Evolutionary conservation across 2,329 filamentous ascomycete species (phyloP).

Genomic region (Cordyceps cateniannulata): DNA sequence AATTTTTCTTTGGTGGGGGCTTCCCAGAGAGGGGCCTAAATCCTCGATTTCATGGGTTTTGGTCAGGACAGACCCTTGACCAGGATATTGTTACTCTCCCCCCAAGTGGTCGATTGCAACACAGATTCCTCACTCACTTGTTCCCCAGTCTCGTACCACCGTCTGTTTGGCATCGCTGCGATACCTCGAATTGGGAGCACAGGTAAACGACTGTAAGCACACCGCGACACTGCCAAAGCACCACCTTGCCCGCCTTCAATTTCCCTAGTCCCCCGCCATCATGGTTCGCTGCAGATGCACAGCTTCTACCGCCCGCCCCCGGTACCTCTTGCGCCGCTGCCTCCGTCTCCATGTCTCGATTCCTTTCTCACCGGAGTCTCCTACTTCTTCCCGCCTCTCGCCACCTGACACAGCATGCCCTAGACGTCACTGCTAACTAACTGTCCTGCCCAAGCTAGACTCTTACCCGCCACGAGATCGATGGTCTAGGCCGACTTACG

Average conservation of each 20-base stretch:
- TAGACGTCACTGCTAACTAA: neutral
- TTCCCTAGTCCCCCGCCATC: slow-evolving; percentile 1
- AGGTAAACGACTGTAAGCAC: slow-evolving; percentile 5
- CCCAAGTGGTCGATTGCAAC: neutral
- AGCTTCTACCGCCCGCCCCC: neutral
- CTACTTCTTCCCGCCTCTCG: neutral
- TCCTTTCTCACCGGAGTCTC: neutral
- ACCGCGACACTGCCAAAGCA: neutral
- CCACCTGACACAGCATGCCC: neutral
- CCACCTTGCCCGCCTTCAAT: neutral
- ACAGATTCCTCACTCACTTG: neutral
- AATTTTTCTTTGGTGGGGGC: slow-evolving; percentile 12
- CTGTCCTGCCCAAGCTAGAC: neutral
- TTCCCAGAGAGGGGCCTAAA: slow-evolving; percentile 9
- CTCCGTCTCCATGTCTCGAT: neutral
- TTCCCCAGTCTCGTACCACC: neutral
- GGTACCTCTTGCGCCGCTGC: neutral
- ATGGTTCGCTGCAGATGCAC: neutral
- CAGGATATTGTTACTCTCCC: neutral
- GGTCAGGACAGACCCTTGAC: slow-evolving; percentile 4
- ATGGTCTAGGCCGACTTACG: slow-evolving; percentile 4
- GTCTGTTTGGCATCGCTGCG: neutral
- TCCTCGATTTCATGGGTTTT: slow-evolving; percentile 6
- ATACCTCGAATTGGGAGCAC: neutral
- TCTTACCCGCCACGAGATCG: slow-evolving; percentile 14